Base-by-base conservation (phyloP, 306 rosid species). In the Dicorynia guianensis region DNA sequence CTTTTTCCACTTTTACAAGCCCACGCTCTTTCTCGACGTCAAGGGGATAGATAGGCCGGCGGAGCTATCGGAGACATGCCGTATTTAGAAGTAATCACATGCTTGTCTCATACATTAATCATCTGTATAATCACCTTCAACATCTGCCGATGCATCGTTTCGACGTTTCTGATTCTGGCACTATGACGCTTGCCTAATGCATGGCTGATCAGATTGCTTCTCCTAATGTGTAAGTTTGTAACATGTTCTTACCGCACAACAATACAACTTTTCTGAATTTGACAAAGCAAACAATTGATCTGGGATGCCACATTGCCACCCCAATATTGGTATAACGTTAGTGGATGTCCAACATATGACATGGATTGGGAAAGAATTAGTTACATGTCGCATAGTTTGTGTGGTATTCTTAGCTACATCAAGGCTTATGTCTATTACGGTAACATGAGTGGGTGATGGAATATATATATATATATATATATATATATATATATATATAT, bases 21-120 rank as follows among this genome's bases (percentile, higher is more conserved):
- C 67, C 65, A 38, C 25, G 39, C 13, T 36, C 20, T 53, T 6
- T 69, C 34, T 36, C 36, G 5, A 7, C 36, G 58, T 76, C 17
- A 0, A 75, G 86, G 82, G 72, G 77, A 77, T 82, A 82, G 61
- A 17, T 71, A 25, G 78, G 86, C 84, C 81, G 88, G 86, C 88
- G 50, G 69, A 71, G 74, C 81, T 35, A 85, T 53, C 82, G 2
- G 38, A 71, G 79, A 78, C 77, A 75, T 85, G 86, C 86, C 81
- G 88, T 70, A 74, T 72, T 66, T 77, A 71, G 81, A 81, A 77
- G 81, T 48, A 4, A 77, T 74, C 88, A 85, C 88, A 78, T 81
- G 88, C 85, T 72, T 36, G 10, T 54, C 69, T 36, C 15, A 34
- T 18, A 33, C 11, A 53, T 25, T 25, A 30, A 65, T 67, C 79